Base-by-base conservation (phyloP, 192 early-diverging fungal species). In the Gorgonomyces haynaldii region DNA sequence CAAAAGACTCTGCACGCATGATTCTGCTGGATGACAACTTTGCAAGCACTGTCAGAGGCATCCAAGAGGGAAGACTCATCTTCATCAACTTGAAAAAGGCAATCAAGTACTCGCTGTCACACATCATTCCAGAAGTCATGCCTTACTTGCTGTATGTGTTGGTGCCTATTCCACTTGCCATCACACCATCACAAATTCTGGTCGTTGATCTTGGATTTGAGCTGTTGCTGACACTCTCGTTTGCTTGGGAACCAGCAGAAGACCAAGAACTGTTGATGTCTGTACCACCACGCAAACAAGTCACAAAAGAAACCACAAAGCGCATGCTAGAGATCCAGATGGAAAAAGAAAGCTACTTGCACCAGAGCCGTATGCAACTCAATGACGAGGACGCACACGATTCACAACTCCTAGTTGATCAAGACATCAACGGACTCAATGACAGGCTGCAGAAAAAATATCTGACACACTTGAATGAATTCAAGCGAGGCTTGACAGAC, bases 11-110 rank as follows among this genome's bases (percentile, higher is more conserved):
- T 4, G 90, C 94, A 16, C 69, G 84, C 27, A 98, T 98, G 94
- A 89, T 98, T 48, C 64, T 98, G 46, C 62, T 98, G 49, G 91
- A 98, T 59, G 90, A 98, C 62, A 86, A 98, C 69, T 98, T 98
- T 78, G 81, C 91, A 8, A 86, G 84, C 6, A 90, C 85, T 22
- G 83, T 92, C 41, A 67, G 70, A 24, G 94, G 90, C 50, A 93
- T 97, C 58, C 75, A 85, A 51, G 89, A 97, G 60, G 94, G 91
- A 64, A 82, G 94, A 15, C 61, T 95, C 37, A 92, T 98, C 53
- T 98, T 98, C 63, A 67, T 70, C 56, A 98, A 98, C 62, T 61
- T 98, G 42, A 92, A 91, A 55, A 98, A 98, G 67, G 88, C 85
- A 17, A 89, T 97, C 54, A 74, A 77, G 53, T 97, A 94, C 71